phyloP scores from a whole-genome alignment of 169 alveolate genomes.

The Plasmodium knowlesi region DNA sequence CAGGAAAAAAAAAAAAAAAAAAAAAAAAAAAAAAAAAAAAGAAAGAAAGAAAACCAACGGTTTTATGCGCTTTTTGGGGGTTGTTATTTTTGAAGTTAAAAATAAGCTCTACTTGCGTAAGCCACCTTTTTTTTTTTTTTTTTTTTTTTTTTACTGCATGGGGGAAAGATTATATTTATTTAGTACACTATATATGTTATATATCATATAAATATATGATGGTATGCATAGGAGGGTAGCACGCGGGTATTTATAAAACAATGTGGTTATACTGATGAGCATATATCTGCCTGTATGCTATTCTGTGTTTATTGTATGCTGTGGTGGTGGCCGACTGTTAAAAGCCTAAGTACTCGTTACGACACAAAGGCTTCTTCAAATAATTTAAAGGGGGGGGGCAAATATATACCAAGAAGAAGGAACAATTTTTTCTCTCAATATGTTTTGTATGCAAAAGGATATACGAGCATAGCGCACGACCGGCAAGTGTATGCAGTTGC shows the following conservation, averaged over 20 bases:
- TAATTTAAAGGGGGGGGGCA: not conserved
- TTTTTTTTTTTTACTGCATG: not conserved
- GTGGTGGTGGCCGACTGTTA: not conserved
- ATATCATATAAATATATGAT: no score
- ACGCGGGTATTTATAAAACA: not conserved
- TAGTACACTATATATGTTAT: not conserved
- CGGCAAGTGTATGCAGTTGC: not conserved
- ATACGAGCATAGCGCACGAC: not conserved
- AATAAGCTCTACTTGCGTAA: not conserved
- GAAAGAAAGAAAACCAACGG: not conserved
- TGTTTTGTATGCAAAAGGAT: not conserved
- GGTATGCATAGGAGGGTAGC: not conserved
- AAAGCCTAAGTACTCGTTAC: not conserved
- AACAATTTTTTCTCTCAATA: not conserved
- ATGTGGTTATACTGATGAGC: not conserved
- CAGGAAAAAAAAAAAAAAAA: not conserved
- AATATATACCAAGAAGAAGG: not conserved
- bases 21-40: not conserved
- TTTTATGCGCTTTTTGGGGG: conserved; percentile 10
- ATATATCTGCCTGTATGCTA: not conserved
- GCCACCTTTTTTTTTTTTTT: not conserved
- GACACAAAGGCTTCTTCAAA: not conserved
- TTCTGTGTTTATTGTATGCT: not conserved
- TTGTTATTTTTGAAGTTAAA: not conserved
- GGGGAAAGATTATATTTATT: no score